phyloP scores from a whole-genome alignment of 176 grass and related monocot genomes.

The Aegilops bicornis region DNA sequence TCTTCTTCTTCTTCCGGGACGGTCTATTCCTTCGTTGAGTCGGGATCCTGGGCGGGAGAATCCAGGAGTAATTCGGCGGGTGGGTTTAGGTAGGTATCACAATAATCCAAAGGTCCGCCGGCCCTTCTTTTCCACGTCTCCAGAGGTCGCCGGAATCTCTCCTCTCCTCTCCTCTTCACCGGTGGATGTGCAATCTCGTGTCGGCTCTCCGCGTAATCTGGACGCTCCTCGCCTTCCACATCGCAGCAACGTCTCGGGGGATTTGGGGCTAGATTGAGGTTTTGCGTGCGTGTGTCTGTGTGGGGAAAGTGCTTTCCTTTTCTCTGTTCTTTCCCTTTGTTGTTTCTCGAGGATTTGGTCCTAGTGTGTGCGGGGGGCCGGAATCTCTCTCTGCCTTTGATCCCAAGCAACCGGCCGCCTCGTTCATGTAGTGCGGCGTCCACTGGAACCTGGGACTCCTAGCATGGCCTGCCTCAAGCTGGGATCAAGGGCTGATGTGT shows the following conservation, averaged over 20 bases:
- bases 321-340: background rate
- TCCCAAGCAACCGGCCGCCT: background rate
- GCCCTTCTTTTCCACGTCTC: background rate
- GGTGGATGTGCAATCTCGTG: conserved; percentile 57
- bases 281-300: background rate
- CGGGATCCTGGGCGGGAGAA: background rate
- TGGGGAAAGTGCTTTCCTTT: background rate
- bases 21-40: background rate
- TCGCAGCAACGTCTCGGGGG: background rate
- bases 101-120: background rate
- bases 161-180: background rate
- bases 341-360: background rate
- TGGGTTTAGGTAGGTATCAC: background rate
- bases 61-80: background rate
- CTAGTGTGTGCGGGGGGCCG: conserved; percentile 8
- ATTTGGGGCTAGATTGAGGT: background rate
- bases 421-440: conserved; percentile 22
- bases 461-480: conserved; percentile 69
- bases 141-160: background rate
- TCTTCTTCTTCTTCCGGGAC: background rate
- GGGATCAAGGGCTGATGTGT: conserved; percentile 67
- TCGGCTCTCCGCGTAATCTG: conserved; percentile 54
- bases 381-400: conserved; percentile 25
- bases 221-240: conserved; percentile 41
- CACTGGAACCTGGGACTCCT: background rate